Conservation (phyloP, 148 eudicot genomes). For the Spergularia marina region DNA sequence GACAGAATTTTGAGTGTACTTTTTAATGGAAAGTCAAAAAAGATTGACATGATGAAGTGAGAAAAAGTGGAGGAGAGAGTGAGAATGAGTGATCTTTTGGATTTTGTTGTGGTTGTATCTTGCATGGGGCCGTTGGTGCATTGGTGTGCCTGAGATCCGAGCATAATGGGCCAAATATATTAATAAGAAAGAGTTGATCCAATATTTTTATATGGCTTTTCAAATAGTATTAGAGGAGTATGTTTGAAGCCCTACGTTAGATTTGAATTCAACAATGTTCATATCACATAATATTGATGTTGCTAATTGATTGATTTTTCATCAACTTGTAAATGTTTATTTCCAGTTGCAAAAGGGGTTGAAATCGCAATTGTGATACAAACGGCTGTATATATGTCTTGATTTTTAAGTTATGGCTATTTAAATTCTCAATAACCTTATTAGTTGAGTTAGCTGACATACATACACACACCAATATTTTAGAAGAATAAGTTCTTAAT, state of each 20-base stretch:
- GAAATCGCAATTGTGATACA: too few relatives aligned
- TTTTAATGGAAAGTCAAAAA: constrained; percentile 16
- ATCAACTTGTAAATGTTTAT: too few relatives aligned
- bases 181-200: neutral
- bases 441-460: too few relatives aligned
- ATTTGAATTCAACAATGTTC: neutral
- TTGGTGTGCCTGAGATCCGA: constrained; percentile 26
- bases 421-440: too few relatives aligned
- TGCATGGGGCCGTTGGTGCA: constrained; percentile 11
- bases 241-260: neutral
- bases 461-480: too few relatives aligned
- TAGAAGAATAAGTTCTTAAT: too few relatives aligned
- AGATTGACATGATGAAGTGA: constrained; percentile 1
- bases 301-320: too few relatives aligned
- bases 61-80: neutral
- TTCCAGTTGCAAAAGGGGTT: too few relatives aligned
- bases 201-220: neutral
- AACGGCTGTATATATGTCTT: too few relatives aligned
- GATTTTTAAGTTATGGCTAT: too few relatives aligned
- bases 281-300: too few relatives aligned
- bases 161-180: constrained; percentile 19
- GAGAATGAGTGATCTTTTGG: neutral
- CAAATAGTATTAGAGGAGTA: neutral
- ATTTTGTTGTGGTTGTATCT: constrained; percentile 1
- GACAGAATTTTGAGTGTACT: too few relatives aligned